Evolutionary conservation across 352 stramenopile species (phyloP), one percentile per base, ranked within the genome.

Genomic region (Blastocystis sp.): DNA sequence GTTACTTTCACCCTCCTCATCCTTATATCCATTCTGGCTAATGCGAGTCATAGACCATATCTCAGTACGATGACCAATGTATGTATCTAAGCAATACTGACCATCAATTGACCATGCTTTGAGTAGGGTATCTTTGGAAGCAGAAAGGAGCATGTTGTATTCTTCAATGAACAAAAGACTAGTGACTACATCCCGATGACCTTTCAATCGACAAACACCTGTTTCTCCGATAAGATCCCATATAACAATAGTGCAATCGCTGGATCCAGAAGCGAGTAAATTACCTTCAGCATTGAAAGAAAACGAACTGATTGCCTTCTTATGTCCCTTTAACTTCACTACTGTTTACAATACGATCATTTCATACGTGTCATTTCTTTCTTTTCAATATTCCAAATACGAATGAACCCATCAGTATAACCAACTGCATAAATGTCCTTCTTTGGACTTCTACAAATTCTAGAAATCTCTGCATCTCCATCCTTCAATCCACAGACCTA

Each of bases 31-130:
- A 29, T 21, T 11, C 71, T 83, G 71, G 21, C 29, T 37, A 21
- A 87, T 29, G 49, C 95, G 89, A 29, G 92, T 93, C 24, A 97
- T 89, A 43, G 90, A 92, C 94, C 94, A 97, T 5, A 97, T 93
- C 88, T 97, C 94, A 56, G 93, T 95, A 35, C 93, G 91, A 89
- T 97, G 93, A 39, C 93, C 93, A 43, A 96, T 92, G 85, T 95
- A 94, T 11, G 94, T 97, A 88, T 97, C 93, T 59, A 97, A 90
- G 88, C 94, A 97, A 89, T 96, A 92, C 90, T 97, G 93, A 39
- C 92, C 96, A 42, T 95, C 92, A 3, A 97, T 89, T 87, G 97
- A 94, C 94, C 94, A 97, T 21, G 90, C 78, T 90, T 97, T 97
- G 58, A 97, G 88, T 51, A 97, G 91, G 43, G 93, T 93, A 90